Evolutionary conservation across 192 early-diverging fungal genomes (phyloP).

Genomic region (Hyaloraphidium curvatum): DNA sequence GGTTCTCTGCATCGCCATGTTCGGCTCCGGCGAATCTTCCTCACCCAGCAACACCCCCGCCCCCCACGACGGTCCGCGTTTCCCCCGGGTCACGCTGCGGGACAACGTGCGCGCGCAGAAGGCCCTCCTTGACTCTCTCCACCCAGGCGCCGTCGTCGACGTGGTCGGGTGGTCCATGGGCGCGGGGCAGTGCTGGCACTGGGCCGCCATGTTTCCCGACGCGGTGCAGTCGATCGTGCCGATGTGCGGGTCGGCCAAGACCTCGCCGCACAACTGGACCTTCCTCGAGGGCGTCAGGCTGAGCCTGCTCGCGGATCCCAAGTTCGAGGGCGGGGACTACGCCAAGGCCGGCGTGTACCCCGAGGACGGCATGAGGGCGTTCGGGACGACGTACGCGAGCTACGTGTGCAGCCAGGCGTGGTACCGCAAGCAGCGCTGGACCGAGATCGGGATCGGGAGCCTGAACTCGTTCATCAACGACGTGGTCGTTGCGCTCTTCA

Average conservation of each 20-base stretch:
- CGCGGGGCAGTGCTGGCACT: slow-evolving; percentile 6
- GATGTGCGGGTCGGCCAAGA: slow-evolving; percentile 13
- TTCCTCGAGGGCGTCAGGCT: slow-evolving; percentile 9
- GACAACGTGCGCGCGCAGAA: slow-evolving; percentile 11
- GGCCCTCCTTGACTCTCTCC: too few relatives aligned
- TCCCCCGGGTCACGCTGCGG: slow-evolving; percentile 11
- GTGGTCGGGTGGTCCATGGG: slow-evolving; percentile 15
- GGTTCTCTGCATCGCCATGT: too few relatives aligned
- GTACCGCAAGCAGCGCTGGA: slow-evolving; percentile 8
- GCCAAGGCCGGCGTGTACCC: neutral
- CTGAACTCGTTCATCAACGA: too few relatives aligned
- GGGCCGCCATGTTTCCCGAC: slow-evolving; percentile 9
- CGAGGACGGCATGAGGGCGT: neutral
- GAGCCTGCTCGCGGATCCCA: slow-evolving; percentile 7
- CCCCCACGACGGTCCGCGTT: slow-evolving; percentile 12
- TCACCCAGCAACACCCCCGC: slow-evolving; percentile 10
- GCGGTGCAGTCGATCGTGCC: slow-evolving; percentile 10
- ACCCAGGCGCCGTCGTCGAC: too few relatives aligned
- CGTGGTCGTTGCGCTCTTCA: too few relatives aligned
- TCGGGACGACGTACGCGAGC: slow-evolving; percentile 9
- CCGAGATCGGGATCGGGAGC: too few relatives aligned
- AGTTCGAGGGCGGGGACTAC: slow-evolving; percentile 8
- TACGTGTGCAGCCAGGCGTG: slow-evolving; percentile 11
- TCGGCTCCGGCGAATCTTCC: slow-evolving; percentile 9
- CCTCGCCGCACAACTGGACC: slow-evolving; percentile 9